A percentile compares a stretch with the other conserved stretches of the same genome.
Evolutionary conservation across 2,329 filamentous ascomycete genomes (phyloP).

Genomic region (Fusarium sp.): DNA sequence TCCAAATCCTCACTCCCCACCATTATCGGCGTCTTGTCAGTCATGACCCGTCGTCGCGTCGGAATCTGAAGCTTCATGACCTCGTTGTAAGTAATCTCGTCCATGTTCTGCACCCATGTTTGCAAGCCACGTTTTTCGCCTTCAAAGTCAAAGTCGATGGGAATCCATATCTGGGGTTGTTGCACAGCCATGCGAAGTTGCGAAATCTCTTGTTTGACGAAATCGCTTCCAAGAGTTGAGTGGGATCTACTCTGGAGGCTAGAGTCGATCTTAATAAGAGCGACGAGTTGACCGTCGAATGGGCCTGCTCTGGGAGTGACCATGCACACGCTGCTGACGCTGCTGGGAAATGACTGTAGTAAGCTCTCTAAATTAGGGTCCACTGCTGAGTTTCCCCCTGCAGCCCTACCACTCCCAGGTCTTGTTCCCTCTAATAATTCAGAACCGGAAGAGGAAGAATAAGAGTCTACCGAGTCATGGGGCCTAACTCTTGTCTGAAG

Average conservation of each 20-base stretch:
- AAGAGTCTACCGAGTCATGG: constrained; percentile 26
- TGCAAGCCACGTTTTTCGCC: constrained; percentile 59
- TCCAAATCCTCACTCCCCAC: constrained; percentile 47
- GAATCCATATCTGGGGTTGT: constrained; percentile 63
- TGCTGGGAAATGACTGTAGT: constrained; percentile 54
- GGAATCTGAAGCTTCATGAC: constrained; percentile 60
- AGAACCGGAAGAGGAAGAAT: constrained; percentile 1
- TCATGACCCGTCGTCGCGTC: constrained; percentile 50
- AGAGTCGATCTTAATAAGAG: constrained; percentile 57
- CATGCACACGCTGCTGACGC: constrained; percentile 57
- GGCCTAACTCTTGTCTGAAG: constrained; percentile 56
- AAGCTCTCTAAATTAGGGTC: constrained; percentile 52
- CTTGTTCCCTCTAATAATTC: neutral
- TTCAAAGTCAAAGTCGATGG: constrained; percentile 56
- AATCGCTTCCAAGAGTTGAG: constrained; percentile 46
- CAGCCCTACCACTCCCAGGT: constrained; percentile 20
- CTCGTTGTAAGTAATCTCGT: constrained; percentile 59
- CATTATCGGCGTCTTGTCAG: neutral
- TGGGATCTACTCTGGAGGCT: constrained; percentile 47
- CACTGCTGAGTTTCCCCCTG: constrained; percentile 16
- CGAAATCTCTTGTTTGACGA: constrained; percentile 57
- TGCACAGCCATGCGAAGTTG: constrained; percentile 56
- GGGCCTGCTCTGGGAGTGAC: constrained; percentile 63
- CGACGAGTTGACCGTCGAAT: constrained; percentile 63
- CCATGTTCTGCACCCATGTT: constrained; percentile 67